These are phyloP conservation scores for Acacia confusa DNA, from an alignment of 306 rosid species.

Conservation along the genomic window DNA sequence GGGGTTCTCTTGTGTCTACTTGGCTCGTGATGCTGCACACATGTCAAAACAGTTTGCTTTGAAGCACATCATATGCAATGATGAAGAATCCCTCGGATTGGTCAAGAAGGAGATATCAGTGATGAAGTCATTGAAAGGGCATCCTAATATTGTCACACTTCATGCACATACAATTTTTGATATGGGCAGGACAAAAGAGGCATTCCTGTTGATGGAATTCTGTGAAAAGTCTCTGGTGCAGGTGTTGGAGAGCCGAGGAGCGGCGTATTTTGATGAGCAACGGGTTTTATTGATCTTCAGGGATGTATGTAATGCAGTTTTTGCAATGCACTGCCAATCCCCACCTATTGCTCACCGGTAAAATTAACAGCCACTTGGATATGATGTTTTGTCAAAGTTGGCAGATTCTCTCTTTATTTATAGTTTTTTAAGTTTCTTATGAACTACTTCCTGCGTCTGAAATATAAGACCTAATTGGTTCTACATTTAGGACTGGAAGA, in stretches of 20 bases:
- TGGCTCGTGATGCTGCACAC: constrained; percentile 78
- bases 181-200: constrained; percentile 93
- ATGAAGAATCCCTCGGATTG: constrained; percentile 76
- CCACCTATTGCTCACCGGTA: constrained; percentile 97
- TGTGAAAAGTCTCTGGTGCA: constrained; percentile 85
- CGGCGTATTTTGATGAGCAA: constrained; percentile 79
- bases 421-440: neutral
- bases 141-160: constrained; percentile 86
- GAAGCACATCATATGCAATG: constrained; percentile 90
- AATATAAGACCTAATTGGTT: too few species aligned
- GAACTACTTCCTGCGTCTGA: neutral
- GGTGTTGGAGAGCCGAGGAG: constrained; percentile 86
- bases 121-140: constrained; percentile 78
- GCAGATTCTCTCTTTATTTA: neutral
- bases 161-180: constrained; percentile 76
- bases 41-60: constrained; percentile 89
- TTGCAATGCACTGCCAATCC: constrained; percentile 88
- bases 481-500: too few species aligned
- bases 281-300: constrained; percentile 83
- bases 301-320: constrained; percentile 87
- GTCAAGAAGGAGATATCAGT: constrained; percentile 81
- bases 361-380: constrained; percentile 20
- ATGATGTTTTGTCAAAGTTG: constrained; percentile 4
- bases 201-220: constrained; percentile 86
- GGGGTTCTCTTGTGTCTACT: constrained; percentile 91